A percentile compares a stretch with the other conserved stretches of the same genome.
Evolutionary conservation across 2,329 filamentous ascomycete genomes (phyloP).

Genomic region (Penicillium olsonii): DNA sequence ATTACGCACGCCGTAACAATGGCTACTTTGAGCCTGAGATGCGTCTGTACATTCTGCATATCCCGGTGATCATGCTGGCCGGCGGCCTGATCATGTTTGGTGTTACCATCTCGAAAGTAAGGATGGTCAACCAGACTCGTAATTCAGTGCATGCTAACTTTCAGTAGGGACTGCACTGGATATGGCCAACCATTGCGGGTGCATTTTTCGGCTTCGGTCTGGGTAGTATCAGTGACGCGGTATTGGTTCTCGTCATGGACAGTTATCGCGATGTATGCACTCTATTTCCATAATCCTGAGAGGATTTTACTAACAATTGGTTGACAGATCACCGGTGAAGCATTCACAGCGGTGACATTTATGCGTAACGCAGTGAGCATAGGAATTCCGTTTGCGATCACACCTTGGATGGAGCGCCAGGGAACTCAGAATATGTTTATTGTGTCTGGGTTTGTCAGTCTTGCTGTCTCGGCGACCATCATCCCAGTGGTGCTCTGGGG

Average conservation of each 20-base stretch:
- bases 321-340: conserved; percentile 25
- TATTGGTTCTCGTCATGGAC: conserved; percentile 23
- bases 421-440: conserved; percentile 32
- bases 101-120: conserved; percentile 36
- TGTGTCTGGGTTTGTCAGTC: conserved; percentile 26
- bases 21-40: conserved; percentile 55
- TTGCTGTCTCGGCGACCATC: conserved; percentile 19
- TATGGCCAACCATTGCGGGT: conserved; percentile 41
- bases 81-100: conserved; percentile 49
- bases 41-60: conserved; percentile 41
- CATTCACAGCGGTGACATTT: conserved; percentile 34
- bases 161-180: conserved; percentile 47
- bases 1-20: conserved; percentile 46
- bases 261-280: conserved; percentile 37
- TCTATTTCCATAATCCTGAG: neutral
- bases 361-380: conserved; percentile 35
- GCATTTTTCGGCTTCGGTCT: conserved; percentile 43
- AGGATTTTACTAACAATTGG: neutral
- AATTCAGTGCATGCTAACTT: neutral
- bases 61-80: conserved; percentile 43
- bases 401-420: conserved; percentile 28
- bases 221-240: conserved; percentile 39
- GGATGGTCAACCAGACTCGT: conserved; percentile 6
- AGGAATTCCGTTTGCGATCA: conserved; percentile 32
- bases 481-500: conserved; percentile 28